phyloP scores from a whole-genome alignment of 2,329 filamentous ascomycete species.

The Colletotrichum paranaense region DNA sequence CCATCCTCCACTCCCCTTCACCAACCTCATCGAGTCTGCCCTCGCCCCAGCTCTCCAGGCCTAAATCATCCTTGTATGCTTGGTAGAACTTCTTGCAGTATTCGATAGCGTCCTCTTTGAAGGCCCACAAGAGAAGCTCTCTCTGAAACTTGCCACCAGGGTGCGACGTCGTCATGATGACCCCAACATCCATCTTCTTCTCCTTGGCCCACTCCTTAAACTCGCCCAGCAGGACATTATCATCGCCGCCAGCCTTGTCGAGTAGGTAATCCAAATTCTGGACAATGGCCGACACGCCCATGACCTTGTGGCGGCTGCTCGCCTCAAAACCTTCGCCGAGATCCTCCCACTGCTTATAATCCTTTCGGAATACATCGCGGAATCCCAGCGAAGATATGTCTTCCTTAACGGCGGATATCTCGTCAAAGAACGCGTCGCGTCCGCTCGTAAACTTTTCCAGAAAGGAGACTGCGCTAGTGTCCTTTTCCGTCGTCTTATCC shows the following conservation, averaged over 20 bases:
- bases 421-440: slow-evolving; percentile 65
- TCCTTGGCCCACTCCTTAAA: slow-evolving; percentile 66
- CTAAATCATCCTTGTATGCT: slow-evolving; percentile 58
- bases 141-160: slow-evolving; percentile 67
- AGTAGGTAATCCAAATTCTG: slow-evolving; percentile 72
- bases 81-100: slow-evolving; percentile 67
- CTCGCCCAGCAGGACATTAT: slow-evolving; percentile 57
- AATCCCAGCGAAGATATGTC: slow-evolving; percentile 71
- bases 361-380: slow-evolving; percentile 79
- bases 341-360: slow-evolving; percentile 85
- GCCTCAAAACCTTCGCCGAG: slow-evolving; percentile 46
- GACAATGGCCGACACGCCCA: slow-evolving; percentile 75
- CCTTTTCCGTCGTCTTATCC: slow-evolving; percentile 73
- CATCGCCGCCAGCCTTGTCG: slow-evolving; percentile 57
- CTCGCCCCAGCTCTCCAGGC: slow-evolving; percentile 65
- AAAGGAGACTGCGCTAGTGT: slow-evolving; percentile 67
- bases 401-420: slow-evolving; percentile 73
- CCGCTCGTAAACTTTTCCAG: slow-evolving; percentile 63
- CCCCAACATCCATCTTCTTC: slow-evolving; percentile 69
- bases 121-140: slow-evolving; percentile 76
- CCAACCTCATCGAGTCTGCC: slow-evolving; percentile 57
- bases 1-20: slow-evolving; percentile 60
- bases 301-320: slow-evolving; percentile 40
- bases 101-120: slow-evolving; percentile 58
- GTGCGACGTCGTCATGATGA: slow-evolving; percentile 76